Evolutionary conservation across 148 eudicot species (phyloP), one percentile per base, ranked within the genome.

Genomic region (Persicaria maculosa): DNA sequence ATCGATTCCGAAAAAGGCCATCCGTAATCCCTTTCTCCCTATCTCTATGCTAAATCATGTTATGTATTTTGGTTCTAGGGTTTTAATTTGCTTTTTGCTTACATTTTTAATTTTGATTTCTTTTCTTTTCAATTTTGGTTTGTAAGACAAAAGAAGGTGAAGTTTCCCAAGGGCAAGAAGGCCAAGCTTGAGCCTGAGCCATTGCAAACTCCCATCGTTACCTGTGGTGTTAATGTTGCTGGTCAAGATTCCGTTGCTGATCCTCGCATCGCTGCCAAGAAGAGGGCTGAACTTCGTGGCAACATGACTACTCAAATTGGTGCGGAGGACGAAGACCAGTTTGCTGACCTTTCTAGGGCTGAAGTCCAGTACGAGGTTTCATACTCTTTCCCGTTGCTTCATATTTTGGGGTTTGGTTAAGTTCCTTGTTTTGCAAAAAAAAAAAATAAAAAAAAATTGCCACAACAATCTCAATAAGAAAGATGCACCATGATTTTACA

Each of bases 81-180:
- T 6, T 58, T 31, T 36, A 14, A 10, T 68, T 68, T 47, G 9
- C 19, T 67, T 71, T 9, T 58, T 14, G 40, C 14, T 44, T 47
- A 12, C 52, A 4, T 16, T 61, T 46, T 40, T 50, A 40, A 76
- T 54, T 54, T 9, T 77, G 46, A 31, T 72, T 44, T 1, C 9
- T 16, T 6, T 58, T 50, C 14, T 4, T 58, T 48, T 72, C 57
- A 75, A 59, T 75, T 44, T 17, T 72, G 75, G 31, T 15, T 82
- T 22, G 67, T 9, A 74, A 92, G 97, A 84, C 84, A 86, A 75
- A 94, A 92, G 83, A 86, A 83, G 75, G 88, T 88, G 58, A 87
- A 93, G 80, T 92, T 94, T 81, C 98, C 98, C 9, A 94, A 92
- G 77, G 92, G 92, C 17, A 94, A 87, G 90, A 94, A 94, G 81